These are phyloP conservation scores for Asterella californica DNA, from an alignment of 225 moss, liverwort and hornwort genomes.

Conservation along the genomic window DNA sequence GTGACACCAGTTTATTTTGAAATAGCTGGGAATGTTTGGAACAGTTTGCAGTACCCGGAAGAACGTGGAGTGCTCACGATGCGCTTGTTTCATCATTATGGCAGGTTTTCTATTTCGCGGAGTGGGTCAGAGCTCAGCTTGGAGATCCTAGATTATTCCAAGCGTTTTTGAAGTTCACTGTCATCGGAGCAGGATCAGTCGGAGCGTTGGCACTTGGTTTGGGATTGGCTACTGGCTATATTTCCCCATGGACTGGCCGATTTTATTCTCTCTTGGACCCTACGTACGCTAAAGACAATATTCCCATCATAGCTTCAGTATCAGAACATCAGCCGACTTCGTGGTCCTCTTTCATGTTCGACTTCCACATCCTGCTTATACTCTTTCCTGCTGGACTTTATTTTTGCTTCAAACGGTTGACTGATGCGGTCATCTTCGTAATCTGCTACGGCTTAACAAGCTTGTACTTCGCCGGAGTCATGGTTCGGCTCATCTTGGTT, in stretches of 20 bases:
- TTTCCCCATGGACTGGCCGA: slow-evolving; percentile 98
- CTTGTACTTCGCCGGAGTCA: slow-evolving; percentile 95
- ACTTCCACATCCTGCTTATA: slow-evolving; percentile 90
- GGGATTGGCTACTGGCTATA: slow-evolving; percentile 91
- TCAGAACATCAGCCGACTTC: slow-evolving; percentile 99
- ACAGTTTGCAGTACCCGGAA: too few relatives aligned
- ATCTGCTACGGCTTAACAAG: slow-evolving; percentile 95
- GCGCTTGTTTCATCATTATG: slow-evolving; percentile 1
- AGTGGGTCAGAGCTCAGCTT: slow-evolving; percentile 84
- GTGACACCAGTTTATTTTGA: background rate
- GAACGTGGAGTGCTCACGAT: slow-evolving; percentile 15
- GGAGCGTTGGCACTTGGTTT: slow-evolving; percentile 69
- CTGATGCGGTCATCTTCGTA: slow-evolving; percentile 82
- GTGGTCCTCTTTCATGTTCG: slow-evolving; percentile 99
- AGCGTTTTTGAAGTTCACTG: slow-evolving; percentile 74
- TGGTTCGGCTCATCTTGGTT: slow-evolving; percentile 98
- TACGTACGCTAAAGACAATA: slow-evolving; percentile 93
- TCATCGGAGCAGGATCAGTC: slow-evolving; percentile 56
- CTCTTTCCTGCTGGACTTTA: slow-evolving; percentile 95
- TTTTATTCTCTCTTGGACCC: slow-evolving; percentile 99
- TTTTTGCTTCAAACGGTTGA: slow-evolving; percentile 93
- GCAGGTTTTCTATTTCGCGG: slow-evolving; percentile 96
- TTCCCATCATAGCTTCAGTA: slow-evolving; percentile 97
- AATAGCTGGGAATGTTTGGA: background rate
- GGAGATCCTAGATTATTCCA: slow-evolving; percentile 85